Evolutionary conservation across 2,329 filamentous ascomycete genomes (phyloP), one percentile per base, ranked within the genome.

Genomic region (Alternaria incomplexa): DNA sequence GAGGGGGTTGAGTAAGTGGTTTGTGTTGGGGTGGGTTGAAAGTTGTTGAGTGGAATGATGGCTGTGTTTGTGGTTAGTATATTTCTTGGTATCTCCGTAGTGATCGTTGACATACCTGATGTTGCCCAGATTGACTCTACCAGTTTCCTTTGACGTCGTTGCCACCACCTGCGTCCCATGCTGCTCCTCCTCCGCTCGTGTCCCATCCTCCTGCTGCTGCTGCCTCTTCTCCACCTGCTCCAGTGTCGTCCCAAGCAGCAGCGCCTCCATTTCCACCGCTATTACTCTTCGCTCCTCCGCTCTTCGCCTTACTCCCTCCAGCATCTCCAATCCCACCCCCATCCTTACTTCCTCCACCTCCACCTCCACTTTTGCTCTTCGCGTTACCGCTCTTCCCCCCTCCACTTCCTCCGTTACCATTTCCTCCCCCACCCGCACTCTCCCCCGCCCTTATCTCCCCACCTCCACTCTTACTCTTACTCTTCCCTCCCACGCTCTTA

Each of bases 71-170:
- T 9, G 7, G 15, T 36, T 5, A 36, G 32, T 3, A 3, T n/a
- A 0, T 9, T n/a, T 15, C 0, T 9, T 1, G 15, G 1, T 36
- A 36, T 36, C 13, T 2, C 0, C 1, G 9, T 36, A 9, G 4
- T 36, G 32, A 0, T 20, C 6, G 30, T 17, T 9, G 10, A 17
- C 11, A 20, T 26, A 43, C 36, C 9, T 26, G 32, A 4, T 10
- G 0, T 22, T 3, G 20, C 1, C 4, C 46, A 15, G 46, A 25
- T 13, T 13, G 5, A 6, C 5, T 4, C 15, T 28, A 22, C 23
- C 22, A 25, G 5, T 10, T 17, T 1, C 22, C 23, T 1, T 54
- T 26, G 15, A 17, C 5, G 0, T 15, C 17, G 12, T 22, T 20
- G 17, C 40, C 17, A 20, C 32, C 32, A 5, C 32, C 32, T 2